Base-by-base conservation (phyloP, 768 basidiomycete genomes). In the Mycena haematopus region DNA sequence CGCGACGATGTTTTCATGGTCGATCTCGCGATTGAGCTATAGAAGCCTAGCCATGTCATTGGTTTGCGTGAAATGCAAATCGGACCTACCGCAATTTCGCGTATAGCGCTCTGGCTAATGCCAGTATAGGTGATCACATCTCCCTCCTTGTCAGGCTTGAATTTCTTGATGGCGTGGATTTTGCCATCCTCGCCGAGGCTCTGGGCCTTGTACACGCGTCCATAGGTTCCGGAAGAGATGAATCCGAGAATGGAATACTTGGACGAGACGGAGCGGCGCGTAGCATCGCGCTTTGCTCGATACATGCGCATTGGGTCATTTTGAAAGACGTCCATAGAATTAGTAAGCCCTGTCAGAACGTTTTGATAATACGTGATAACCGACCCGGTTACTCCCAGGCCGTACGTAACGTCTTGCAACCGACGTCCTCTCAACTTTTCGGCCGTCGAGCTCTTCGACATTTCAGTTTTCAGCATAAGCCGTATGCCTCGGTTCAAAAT, bases 101-200 rank as follows among this genome's bases (percentile, higher is more conserved):
- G 83, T 69, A 95, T 93, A 5, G 96, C 97, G 76, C 94, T 96
- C 78, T 99, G 97, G 74, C 93, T 96, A 69, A 99, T 95, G 2
- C 96, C 97, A 11, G 96, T 98, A 74, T 99, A 99, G 0, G 95
- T 95, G 54, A 91, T 79, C 1, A 95, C 88, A 72, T 99, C 97
- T 22, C 96, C 96, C 78, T 99, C 97, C 76, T 99, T 99, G 82
- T 99, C 97, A 0, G 96, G 97, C 73, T 99, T 99, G 82, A 99
- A 99, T 76, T 99, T 99, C 82, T 99, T 99, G 79, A 99, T 99
- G 7, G 97, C 97, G 68, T 95, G 91, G 50, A 96, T 83, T 65
- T 78, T 81, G 2, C 82, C 86, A 44, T 89, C 87, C 3, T 86
- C 82, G 14, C 88, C 90, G 49, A 85, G 79, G 70, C 90, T 91